Conservation (phyloP, 495 filamentous ascomycete genomes). For the Bacidia gigantensis region DNA sequence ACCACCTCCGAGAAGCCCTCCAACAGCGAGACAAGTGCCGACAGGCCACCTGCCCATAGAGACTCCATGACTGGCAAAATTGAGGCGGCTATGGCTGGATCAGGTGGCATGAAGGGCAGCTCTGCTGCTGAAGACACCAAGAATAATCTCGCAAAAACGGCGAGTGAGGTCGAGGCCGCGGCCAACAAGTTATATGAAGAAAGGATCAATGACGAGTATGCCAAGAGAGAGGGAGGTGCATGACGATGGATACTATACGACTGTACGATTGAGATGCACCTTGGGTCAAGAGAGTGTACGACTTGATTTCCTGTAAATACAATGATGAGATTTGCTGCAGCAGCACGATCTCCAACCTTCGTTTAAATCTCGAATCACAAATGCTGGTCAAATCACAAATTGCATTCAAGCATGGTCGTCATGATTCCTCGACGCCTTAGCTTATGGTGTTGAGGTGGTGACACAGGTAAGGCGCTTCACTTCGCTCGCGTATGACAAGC, state of each 20-base stretch:
- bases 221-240: constrained; percentile 27
- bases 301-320: no score
- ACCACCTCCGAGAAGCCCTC: constrained; percentile 10
- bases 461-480: no score
- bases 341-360: no score
- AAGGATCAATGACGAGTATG: constrained; percentile 26
- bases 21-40: constrained; percentile 11
- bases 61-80: constrained; percentile 12
- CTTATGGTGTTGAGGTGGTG: no score
- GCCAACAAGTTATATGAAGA: constrained; percentile 17
- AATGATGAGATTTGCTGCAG: no score
- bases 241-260: constrained; percentile 4
- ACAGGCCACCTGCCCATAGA: constrained; percentile 1
- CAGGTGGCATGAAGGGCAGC: constrained; percentile 8
- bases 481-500: no score
- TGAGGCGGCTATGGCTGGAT: constrained; percentile 10
- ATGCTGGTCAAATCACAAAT: no score
- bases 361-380: no score
- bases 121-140: constrained; percentile 13
- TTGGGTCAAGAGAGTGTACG: no score
- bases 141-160: constrained; percentile 8
- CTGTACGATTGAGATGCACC: no score
- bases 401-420: no score
- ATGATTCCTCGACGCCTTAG: no score
- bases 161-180: constrained; percentile 14